These are phyloP conservation scores for Hypomyces rosellus DNA, from an alignment of 2,329 filamentous ascomycete species.

Conservation along the genomic window DNA sequence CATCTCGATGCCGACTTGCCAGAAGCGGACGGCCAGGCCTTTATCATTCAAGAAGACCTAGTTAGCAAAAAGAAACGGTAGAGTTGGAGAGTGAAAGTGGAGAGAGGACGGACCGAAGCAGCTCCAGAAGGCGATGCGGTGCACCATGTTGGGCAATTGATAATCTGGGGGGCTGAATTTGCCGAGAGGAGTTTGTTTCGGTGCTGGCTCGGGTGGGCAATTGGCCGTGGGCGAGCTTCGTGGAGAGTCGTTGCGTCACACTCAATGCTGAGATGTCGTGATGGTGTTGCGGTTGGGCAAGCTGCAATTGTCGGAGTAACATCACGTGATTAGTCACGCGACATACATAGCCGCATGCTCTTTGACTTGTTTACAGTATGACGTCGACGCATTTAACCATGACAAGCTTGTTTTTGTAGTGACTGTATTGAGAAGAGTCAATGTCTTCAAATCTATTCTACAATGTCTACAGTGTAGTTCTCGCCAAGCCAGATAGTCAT, in stretches of 20 bases:
- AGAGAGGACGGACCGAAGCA: conserved; percentile 72
- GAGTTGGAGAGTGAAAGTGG: neutral
- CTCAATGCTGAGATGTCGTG: conserved; percentile 17
- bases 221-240: conserved; percentile 16
- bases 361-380: no score
- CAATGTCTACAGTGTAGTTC: no score
- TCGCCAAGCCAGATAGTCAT: no score
- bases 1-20: conserved; percentile 98
- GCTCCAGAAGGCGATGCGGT: conserved; percentile 72
- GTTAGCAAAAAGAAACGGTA: neutral
- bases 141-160: conserved; percentile 45
- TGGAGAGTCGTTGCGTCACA: conserved; percentile 18
- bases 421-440: no score
- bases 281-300: conserved; percentile 20
- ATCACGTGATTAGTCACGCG: conserved; percentile 2
- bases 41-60: conserved; percentile 7
- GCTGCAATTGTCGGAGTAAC: neutral
- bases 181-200: conserved; percentile 8
- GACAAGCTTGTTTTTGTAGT: no score
- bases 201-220: conserved; percentile 13
- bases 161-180: conserved; percentile 10
- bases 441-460: no score
- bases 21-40: conserved; percentile 89
- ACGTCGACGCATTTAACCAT: no score
- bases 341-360: no score